Conservation (phyloP, 805 yeast species). For the Suhomyces xylopsoci region DNA sequence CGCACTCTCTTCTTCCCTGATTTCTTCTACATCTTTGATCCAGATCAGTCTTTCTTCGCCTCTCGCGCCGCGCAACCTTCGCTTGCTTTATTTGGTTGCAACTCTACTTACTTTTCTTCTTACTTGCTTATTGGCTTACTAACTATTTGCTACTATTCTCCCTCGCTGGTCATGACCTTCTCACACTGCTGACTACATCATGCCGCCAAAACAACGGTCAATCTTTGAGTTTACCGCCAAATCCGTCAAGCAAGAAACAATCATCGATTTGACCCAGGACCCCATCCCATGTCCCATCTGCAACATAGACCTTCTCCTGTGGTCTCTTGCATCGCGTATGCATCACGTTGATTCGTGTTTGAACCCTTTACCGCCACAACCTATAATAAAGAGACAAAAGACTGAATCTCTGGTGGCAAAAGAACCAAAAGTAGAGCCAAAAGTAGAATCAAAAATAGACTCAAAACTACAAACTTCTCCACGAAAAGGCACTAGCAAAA, state of each 20-base stretch:
- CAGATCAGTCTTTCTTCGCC: background rate
- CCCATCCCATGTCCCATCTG: conserved; percentile 52
- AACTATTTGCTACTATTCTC: background rate
- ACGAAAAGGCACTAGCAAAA: no score
- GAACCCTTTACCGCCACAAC: conserved; percentile 4
- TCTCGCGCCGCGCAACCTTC: background rate
- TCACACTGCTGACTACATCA: background rate
- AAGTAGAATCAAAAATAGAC: no score
- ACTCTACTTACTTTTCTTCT: background rate
- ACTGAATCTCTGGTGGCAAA: background rate
- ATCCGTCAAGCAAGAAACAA: conserved; percentile 1
- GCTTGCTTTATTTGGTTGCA: background rate
- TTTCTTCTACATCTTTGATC: background rate
- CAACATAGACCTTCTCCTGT: conserved; percentile 29
- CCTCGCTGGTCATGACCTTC: background rate
- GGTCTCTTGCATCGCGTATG: conserved; percentile 42
- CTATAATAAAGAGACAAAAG: conserved; percentile 1
- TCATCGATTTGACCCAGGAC: conserved; percentile 17
- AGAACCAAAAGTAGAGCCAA: background rate
- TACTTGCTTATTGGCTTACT: no score
- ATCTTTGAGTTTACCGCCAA: conserved; percentile 19
- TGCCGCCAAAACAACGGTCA: conserved; percentile 16
- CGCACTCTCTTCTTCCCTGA: background rate
- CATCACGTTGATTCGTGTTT: conserved; percentile 58
- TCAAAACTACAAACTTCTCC: background rate